Base-by-base conservation (phyloP, 176 grass and related monocot genomes). In the Eragrostis curvula region DNA sequence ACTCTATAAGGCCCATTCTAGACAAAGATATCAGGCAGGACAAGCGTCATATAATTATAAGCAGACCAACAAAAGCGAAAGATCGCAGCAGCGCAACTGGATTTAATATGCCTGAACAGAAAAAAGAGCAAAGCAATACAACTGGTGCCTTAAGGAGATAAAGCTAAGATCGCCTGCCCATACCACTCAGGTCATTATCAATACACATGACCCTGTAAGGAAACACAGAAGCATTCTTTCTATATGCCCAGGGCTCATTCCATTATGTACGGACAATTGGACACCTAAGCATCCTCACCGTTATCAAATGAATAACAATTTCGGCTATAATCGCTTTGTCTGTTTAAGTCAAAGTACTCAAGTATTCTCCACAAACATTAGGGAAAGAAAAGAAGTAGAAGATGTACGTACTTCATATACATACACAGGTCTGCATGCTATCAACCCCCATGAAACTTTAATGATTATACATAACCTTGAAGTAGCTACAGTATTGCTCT, bases 371-470 rank as follows among this genome's bases (percentile, higher is more conserved):
- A 41, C 66, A 17, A 71, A 72, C 59, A 66, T 10, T 36, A 55
- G n/a, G 6, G 23, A 9, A 40, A 59, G 55, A 81, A 81, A 74
- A 9, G 12, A 58, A 30, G 63, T 21, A 32, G 15, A 70, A 36
- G 32, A 36, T 77, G 43, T 44, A n/a, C n/a, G n/a, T n/a, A 39
- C 23, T 73, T 78, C 72, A 59, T 82, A 85, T 78, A 85, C 83
- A 89, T 81, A 85, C 39, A 70, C 53, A 58, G 63, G 76, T 75
- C 55, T 81, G 87, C 87, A 72, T 65, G 2, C 77, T 72, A 82
- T 57, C 72, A 30, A 72, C n/a, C 78, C 53, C 83, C 81, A 85
- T 58, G 45, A 77, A 77, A 56, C 57, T 71, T 71, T 63, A 76
- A 72, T 9, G 50, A 84, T 67, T 83, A 42, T 72, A 72, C 82